phyloP scores from a whole-genome alignment of 2,329 filamentous ascomycete genomes.

The Ophiostoma triangulosporum region DNA sequence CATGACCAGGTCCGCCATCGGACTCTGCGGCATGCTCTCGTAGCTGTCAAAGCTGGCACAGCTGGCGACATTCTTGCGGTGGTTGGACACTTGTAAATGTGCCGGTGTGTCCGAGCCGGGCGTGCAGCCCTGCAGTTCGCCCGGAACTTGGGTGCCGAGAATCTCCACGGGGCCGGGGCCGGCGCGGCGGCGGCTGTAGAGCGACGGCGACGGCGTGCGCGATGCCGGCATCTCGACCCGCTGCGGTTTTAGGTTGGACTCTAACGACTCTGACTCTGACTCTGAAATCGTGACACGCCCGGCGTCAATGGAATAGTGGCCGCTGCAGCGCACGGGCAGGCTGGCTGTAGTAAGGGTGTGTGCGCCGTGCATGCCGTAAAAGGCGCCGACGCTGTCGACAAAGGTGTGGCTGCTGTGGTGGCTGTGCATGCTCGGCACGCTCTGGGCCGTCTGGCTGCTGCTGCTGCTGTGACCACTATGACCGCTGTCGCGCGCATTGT shows the following conservation, averaged over 20 bases:
- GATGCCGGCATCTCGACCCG: slow-evolving; percentile 5
- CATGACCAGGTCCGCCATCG: slow-evolving; percentile 34
- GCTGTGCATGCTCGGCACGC: too few species aligned
- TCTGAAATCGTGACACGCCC: slow-evolving; percentile 3
- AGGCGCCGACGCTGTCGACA: background rate
- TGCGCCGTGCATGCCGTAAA: background rate
- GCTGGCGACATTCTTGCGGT: slow-evolving; percentile 6
- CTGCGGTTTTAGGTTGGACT: too few species aligned
- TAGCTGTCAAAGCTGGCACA: slow-evolving; percentile 20
- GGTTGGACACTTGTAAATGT: too few species aligned
- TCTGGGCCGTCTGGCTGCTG: background rate
- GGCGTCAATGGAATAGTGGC: background rate
- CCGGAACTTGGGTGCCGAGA: background rate
- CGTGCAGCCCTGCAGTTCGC: background rate
- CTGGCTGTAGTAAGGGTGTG: background rate
- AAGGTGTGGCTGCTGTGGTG: background rate
- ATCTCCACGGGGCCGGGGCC: background rate
- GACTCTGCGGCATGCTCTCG: slow-evolving; percentile 35
- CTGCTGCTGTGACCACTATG: slow-evolving; percentile 10
- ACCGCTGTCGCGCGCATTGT: background rate
- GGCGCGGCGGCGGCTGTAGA: background rate
- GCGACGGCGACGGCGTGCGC: slow-evolving; percentile 2
- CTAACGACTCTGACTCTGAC: too few species aligned
- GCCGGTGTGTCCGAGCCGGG: background rate
- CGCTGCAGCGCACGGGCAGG: background rate